phyloP scores from a whole-genome alignment of 2,329 filamentous ascomycete species.

The Hymenoscyphus salicellus region DNA sequence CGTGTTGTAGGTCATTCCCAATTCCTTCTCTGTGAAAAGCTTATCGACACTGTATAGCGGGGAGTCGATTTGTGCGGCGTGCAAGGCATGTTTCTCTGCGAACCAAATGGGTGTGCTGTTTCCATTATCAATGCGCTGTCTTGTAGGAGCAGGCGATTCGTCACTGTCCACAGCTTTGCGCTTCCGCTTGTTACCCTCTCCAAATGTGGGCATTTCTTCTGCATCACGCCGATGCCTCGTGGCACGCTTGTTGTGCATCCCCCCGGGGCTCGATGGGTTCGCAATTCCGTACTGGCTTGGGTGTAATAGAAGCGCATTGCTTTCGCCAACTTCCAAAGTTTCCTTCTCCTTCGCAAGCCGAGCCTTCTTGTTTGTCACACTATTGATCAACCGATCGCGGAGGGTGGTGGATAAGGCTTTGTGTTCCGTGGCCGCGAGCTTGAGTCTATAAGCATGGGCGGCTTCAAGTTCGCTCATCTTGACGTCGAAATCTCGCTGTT shows the following conservation, averaged over 20 bases:
- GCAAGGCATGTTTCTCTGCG: slow-evolving; percentile 53
- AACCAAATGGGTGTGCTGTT: slow-evolving; percentile 62
- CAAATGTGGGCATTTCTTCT: slow-evolving; percentile 55
- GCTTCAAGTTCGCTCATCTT: slow-evolving; percentile 59
- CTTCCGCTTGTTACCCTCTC: slow-evolving; percentile 61
- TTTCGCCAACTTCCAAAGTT: slow-evolving; percentile 64
- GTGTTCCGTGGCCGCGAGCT: slow-evolving; percentile 62
- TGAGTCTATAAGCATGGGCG: slow-evolving; percentile 58
- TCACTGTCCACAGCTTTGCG: slow-evolving; percentile 59
- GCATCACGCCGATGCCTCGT: slow-evolving; percentile 58
- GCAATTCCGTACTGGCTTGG: slow-evolving; percentile 66
- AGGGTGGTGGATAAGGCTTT: slow-evolving; percentile 57
- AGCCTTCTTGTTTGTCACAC: slow-evolving; percentile 61
- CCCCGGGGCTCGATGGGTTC: slow-evolving; percentile 62
- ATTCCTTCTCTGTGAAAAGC: slow-evolving; percentile 68
- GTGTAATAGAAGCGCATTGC: slow-evolving; percentile 62
- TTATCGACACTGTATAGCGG: slow-evolving; percentile 65
- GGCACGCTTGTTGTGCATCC: slow-evolving; percentile 60
- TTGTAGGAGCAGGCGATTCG: slow-evolving; percentile 58
- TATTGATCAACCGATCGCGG: slow-evolving; percentile 65
- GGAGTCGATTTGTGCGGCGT: slow-evolving; percentile 50
- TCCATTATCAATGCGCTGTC: slow-evolving; percentile 53
- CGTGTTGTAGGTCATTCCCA: slow-evolving; percentile 62
- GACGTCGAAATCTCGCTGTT: slow-evolving; percentile 61
- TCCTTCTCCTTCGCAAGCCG: slow-evolving; percentile 65